Base-by-base conservation (phyloP, 2,329 filamentous ascomycete genomes). In the Colletotrichum musae region DNA sequence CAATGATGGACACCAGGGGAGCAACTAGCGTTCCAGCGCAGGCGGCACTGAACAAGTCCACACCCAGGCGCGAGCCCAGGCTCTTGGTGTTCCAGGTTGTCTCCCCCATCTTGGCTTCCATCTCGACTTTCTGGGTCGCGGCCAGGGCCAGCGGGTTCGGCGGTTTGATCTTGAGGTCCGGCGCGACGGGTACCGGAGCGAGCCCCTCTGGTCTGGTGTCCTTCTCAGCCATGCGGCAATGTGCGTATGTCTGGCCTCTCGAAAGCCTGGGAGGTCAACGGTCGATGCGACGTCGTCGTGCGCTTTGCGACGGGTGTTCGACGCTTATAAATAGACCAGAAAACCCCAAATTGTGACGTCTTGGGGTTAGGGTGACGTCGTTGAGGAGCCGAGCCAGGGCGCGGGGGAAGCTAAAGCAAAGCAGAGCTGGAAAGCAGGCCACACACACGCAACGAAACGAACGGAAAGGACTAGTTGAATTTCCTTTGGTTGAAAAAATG, bases 1-100 rank as follows among this genome's bases (percentile, higher is more conserved):
- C 94, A 80, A 98, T 96, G 73, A 96, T 92, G 45, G 92, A 93
- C 72, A 97, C 95, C 47, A 97, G 78, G 1, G 95, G 94, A 63
- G 94, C 94, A 56, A 97, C 92, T 70, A 96, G 83, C 6, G 87
- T 88, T 2, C 92, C 94, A 12, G 94, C 93, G 53, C 88, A 87
- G 2, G 88, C 86, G 1, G 94, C 94, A 75, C 92, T 91, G 52
- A 88, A 79, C 24, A 88, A 80, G 82, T 97, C 94, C 16, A 90
- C 88, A 51, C 85, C 88, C 13, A 97, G 77, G 60, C 94, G 87
- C 72, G 87, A 79, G 15, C 87, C 87, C 64, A 97, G 80, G 73
- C 93, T 91, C 72, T 89, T 88, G 26, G 93, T 95, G 79, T 97
- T 97, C 92, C 93, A 95, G 43, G 53, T 58, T 2, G 24, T 24